Evolutionary conservation across 202 grass and related monocot species (phyloP), one percentile per base, ranked within the genome.

Genomic region (Panicum hallii): DNA sequence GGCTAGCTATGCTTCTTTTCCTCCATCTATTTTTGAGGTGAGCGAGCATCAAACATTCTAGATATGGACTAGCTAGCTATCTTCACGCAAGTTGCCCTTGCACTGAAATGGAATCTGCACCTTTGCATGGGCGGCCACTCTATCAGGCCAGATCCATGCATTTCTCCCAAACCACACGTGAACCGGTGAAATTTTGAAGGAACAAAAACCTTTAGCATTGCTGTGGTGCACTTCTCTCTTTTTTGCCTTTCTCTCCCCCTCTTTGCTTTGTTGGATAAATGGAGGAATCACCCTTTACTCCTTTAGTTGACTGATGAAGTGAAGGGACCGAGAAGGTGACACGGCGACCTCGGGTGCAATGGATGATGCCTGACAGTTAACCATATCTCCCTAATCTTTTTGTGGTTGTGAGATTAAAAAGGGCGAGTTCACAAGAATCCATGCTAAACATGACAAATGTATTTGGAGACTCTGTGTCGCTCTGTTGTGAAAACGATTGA

Each of bases 201-300:
- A 68, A 74, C 79, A 79, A 79, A 79, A 68, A 50, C 57, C 4
- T 76, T 79, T 44, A 70, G 38, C 83, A n/a, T 19, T 28, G 17
- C 12, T 44, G 61, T 41, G 42, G 79, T 61, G 28, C 17, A 30
- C 64, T 4, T 7, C 45, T 52, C 63, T 57, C 26, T 26, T 83
- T 56, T 77, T 23, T 46, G 17, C 43, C 70, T 70, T 8, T 43
- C 11, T 30, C 43, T 6, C 23, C 10, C 15, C n/a, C 30, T 73
- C 34, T 67, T 66, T 67, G 36, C 53, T 63, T 72, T 78, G 79
- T 45, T 83, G 77, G 81, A 90, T 77, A 84, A 84, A 87, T 72
- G 85, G 70, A 90, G 81, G 46, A 88, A 88, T 88, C 85, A 77
- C 77, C 16, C 65, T 83, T 72, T 78, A 22, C 78, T 56, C 74